phyloP scores from a whole-genome alignment of 192 early-diverging fungal species.

The Entrophospora sp. region DNA sequence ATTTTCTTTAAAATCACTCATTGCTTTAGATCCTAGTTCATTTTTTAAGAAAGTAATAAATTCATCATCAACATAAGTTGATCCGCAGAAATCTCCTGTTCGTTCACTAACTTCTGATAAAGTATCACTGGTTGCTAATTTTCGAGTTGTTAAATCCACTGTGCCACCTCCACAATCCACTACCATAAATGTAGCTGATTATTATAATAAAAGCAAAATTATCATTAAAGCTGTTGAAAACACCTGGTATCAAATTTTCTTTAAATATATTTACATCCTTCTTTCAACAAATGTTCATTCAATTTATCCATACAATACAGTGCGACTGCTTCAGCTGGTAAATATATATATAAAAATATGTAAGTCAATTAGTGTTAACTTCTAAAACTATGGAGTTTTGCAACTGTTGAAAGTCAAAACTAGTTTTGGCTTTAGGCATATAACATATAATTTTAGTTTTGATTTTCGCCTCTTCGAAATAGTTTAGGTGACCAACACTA shows the following conservation, averaged over 20 bases:
- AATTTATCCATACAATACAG: conserved; percentile 46
- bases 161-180: conserved; percentile 42
- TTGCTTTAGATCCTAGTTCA: neutral
- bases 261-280: neutral
- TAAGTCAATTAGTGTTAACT: too few species aligned
- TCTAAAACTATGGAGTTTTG: too few species aligned
- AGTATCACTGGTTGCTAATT: neutral
- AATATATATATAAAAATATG: neutral
- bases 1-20: neutral
- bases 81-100: neutral
- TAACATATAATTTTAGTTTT: too few species aligned
- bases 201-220: neutral
- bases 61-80: neutral
- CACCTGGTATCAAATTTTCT: neutral
- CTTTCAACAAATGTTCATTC: conserved; percentile 32
- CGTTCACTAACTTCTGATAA: conserved; percentile 16
- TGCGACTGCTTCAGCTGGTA: conserved; percentile 46
- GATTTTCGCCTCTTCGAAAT: too few species aligned
- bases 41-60: neutral
- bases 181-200: conserved; percentile 28
- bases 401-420: too few species aligned
- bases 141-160: conserved; percentile 29
- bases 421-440: too few species aligned
- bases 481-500: too few species aligned
- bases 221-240: too few species aligned